Evolutionary conservation across 768 basidiomycete species (phyloP), one percentile per base, ranked within the genome.

Genomic region (Trametes cingulata): DNA sequence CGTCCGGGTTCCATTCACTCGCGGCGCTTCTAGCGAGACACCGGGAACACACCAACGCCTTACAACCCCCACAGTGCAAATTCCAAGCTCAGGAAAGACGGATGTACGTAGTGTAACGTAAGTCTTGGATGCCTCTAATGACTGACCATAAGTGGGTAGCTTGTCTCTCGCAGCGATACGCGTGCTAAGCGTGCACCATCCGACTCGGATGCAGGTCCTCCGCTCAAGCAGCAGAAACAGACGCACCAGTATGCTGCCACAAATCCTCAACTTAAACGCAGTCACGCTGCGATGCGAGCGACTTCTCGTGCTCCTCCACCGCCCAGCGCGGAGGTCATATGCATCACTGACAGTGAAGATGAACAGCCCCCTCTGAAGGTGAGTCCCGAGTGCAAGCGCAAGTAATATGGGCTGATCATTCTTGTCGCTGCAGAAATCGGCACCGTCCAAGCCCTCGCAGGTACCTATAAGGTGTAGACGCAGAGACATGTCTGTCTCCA

Each of bases 301-400:
- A n/a, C 19, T 14, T 57, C 47, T n/a, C 29, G 27, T 12, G 14
- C n/a, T n/a, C n/a, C n/a, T n/a, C n/a, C n/a, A 6, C 6, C 29
- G 6, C 29, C 29, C 29, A 15, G n/a, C 20, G 19, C 14, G 4
- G 47, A 57, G 1, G 47, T 49, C 33, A 57, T 56, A 15, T 56
- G 14, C 25, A 56, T 56, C 19, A 57, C 47, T 39, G 56, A 49
- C 29, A 54, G 52, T 27, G 52, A 54, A 8, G 52, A 54, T 27
- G 52, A 54, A 3, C n/a, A 43, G 12, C 52, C 52, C 5, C 39
- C 41, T 12, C 17, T 7, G 9, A 54, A 54, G 52, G 52, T 54
- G 35, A 4, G 15, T 1, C 17, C n/a, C n/a, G n/a, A n/a, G n/a
- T n/a, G n/a, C n/a, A n/a, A n/a, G n/a, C n/a, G n/a, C n/a, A n/a